Conservation (phyloP, 1,284 basidiomycete genomes). For the Meripilus lineatus region DNA sequence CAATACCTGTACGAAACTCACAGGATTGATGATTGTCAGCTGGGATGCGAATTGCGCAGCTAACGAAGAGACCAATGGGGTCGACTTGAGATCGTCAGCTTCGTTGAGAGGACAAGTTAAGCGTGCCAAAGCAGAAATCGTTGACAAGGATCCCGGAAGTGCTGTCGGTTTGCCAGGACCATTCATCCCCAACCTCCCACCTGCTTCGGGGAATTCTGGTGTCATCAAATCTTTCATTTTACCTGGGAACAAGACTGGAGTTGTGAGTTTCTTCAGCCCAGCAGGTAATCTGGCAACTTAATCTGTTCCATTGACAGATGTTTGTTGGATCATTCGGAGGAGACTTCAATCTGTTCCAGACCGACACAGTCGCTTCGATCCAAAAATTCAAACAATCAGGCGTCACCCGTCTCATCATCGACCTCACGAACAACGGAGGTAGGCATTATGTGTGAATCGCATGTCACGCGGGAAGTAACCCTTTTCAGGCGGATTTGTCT, state of each 20-base stretch:
- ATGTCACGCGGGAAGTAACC: background rate
- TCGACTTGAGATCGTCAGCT: conserved; percentile 35
- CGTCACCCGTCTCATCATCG: conserved; percentile 49
- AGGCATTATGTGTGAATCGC: conserved; percentile 9
- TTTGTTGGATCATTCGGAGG: conserved; percentile 56
- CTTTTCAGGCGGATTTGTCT: conserved; percentile 49
- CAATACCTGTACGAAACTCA: background rate
- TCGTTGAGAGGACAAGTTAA: conserved; percentile 18
- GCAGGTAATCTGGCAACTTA: background rate
- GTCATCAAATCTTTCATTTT: conserved; percentile 57
- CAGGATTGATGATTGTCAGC: conserved; percentile 27
- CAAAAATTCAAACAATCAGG: conserved; percentile 42
- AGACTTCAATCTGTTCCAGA: conserved; percentile 49
- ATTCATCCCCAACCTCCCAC: conserved; percentile 44
- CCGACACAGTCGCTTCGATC: conserved; percentile 44
- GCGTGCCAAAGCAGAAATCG: conserved; percentile 36
- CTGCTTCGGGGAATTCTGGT: conserved; percentile 42
- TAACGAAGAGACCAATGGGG: conserved; percentile 48
- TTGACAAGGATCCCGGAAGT: conserved; percentile 35
- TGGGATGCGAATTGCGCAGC: conserved; percentile 60
- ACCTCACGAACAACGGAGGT: conserved; percentile 61
- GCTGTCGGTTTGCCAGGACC: conserved; percentile 45
- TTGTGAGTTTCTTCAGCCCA: conserved; percentile 34
- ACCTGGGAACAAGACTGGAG: conserved; percentile 54
- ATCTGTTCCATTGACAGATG: conserved; percentile 34